A percentile compares a stretch with the other conserved stretches of the same genome.
Evolutionary conservation across 768 basidiomycete species (phyloP).

Genomic region (Lactarius hatsudake): DNA sequence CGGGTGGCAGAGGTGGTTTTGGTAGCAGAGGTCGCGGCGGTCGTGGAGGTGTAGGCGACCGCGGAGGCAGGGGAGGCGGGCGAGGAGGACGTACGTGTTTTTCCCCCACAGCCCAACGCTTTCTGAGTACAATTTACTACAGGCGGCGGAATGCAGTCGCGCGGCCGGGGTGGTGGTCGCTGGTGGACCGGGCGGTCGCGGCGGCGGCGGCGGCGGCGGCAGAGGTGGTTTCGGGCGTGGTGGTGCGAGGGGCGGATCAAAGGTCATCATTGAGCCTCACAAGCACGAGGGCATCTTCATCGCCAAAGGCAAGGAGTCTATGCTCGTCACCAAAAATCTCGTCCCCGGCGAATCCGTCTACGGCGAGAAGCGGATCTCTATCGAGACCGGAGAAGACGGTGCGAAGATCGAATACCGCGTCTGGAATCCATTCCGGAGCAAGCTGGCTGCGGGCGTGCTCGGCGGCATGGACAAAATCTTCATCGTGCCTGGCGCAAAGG

Average conservation of each 20-base stretch:
- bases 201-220: conserved; percentile 35
- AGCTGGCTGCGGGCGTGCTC: conserved; percentile 94
- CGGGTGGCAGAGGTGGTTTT: conserved; percentile 71
- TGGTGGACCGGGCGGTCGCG: conserved; percentile 48
- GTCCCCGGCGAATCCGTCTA: conserved; percentile 98
- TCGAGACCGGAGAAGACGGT: conserved; percentile 70
- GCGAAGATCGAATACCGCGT: conserved; percentile 96
- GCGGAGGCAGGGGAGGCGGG: conserved; percentile 36
- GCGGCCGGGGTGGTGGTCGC: conserved; percentile 35
- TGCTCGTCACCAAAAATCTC: conserved; percentile 97
- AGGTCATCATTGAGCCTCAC: conserved; percentile 93
- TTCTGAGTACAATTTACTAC: neutral
- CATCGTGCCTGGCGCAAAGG: conserved; percentile 92
- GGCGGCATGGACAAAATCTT: conserved; percentile 93
- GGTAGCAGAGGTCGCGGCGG: conserved; percentile 32
- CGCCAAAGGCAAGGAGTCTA: conserved; percentile 94
- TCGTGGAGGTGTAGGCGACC: conserved; percentile 37
- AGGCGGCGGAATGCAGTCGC: conserved; percentile 33
- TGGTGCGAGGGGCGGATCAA: conserved; percentile 77
- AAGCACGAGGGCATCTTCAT: conserved; percentile 93
- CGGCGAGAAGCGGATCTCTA: conserved; percentile 94
- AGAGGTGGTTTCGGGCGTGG: conserved; percentile 75
- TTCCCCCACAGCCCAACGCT: conserved; percentile 1
- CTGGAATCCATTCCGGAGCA: conserved; percentile 99
- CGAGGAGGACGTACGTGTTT: conserved; percentile 29